phyloP scores from a whole-genome alignment of 768 basidiomycete species.

The Tremella mesenterica region DNA sequence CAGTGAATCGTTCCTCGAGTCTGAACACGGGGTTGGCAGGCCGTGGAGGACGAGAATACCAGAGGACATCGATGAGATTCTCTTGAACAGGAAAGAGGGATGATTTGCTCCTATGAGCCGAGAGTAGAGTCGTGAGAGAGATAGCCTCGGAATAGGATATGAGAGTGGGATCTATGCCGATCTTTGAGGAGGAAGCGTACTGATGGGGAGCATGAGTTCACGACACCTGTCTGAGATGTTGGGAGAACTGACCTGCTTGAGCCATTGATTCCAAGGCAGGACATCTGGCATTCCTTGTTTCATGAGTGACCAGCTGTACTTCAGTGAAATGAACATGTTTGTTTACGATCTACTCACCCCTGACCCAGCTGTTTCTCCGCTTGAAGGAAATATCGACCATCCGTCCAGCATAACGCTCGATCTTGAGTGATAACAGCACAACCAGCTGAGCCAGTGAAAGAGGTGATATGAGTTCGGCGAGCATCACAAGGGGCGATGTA shows the following conservation, averaged over 20 bases:
- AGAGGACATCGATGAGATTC: constrained; percentile 56
- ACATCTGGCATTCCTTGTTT: constrained; percentile 76
- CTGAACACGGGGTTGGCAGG: constrained; percentile 61
- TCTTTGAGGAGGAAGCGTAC: constrained; percentile 11
- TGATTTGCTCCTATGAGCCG: constrained; percentile 48
- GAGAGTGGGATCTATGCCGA: constrained; percentile 18
- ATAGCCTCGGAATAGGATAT: constrained; percentile 51
- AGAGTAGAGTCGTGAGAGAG: constrained; percentile 54
- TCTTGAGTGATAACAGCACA: constrained; percentile 66
- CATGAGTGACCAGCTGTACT: constrained; percentile 85
- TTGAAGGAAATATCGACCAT: constrained; percentile 91
- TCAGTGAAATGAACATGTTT: not conserved
- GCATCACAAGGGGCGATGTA: constrained; percentile 78
- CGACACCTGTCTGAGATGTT: not conserved
- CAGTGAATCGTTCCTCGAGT: constrained; percentile 67
- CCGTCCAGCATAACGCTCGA: constrained; percentile 78
- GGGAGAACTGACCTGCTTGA: constrained; percentile 10
- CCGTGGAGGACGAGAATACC: constrained; percentile 55
- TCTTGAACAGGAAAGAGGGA: constrained; percentile 56
- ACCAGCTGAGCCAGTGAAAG: constrained; percentile 92
- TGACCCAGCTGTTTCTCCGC: constrained; percentile 67
- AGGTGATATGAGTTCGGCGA: constrained; percentile 78
- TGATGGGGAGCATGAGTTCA: not conserved
- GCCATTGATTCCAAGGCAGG: constrained; percentile 14
- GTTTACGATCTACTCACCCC: constrained; percentile 48